Evolutionary conservation across 495 filamentous ascomycete genomes (phyloP), one percentile per base, ranked within the genome.

Genomic region (Recurvomyces mirabilis): DNA sequence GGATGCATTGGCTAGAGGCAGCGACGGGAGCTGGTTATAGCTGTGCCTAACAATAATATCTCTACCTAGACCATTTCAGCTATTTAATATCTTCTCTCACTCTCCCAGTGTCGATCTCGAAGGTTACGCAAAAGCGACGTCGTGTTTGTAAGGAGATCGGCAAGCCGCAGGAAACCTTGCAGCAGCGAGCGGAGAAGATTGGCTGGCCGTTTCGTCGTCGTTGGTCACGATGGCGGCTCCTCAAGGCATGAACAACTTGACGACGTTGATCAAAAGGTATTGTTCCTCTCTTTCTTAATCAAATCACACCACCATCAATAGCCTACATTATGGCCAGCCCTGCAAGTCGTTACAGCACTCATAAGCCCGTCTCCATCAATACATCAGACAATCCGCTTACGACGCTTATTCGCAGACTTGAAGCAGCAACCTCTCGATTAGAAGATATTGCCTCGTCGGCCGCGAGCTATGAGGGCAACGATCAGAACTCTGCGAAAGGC

Each of bases 201-300:
- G n/a, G n/a, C n/a, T n/a, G n/a, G n/a, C n/a, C n/a, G n/a, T n/a
- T n/a, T n/a, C n/a, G n/a, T n/a, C n/a, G n/a, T n/a, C n/a, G n/a
- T n/a, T n/a, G 15, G 25, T 43, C 41, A n/a, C 41, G 17, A 36
- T 44, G 41, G 31, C 19, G n/a, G 17, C 37, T 22, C 43, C 43
- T 3, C 33, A 49, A 35, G 81, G 86, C 57, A 94, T 96, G 84
- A 79, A 96, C 70, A 95, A 95, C 61, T 67, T 98, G 47, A 91
- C 86, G 32, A 96, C 91, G 41, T 74, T 98, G 54, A 94, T 98
- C 72, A 98, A 98, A 75, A 78, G 91, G 91, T 96, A 44, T n/a
- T 14, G 26, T 32, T 22, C 14, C 38, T 23, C 4, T 38, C 56
- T 67, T 51, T 10, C 43, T 40, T 42, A 21, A 9, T 41, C 23